phyloP scores from a whole-genome alignment of 228 moss, liverwort and hornwort species.

The Sphagnum fallax region DNA sequence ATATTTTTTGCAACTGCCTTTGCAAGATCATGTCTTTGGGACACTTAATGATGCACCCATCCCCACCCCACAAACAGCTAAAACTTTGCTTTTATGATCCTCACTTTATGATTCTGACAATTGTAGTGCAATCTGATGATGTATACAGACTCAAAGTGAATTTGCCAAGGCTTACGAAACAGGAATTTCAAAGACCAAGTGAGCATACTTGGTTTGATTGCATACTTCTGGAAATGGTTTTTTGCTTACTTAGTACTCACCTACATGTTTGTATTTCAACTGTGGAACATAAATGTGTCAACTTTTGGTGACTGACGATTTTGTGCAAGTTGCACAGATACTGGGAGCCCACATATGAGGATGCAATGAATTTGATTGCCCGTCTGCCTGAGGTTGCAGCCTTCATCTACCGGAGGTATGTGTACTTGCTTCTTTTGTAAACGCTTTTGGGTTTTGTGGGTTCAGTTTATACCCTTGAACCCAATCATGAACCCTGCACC shows the following conservation, averaged over 20 bases:
- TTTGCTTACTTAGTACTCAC: not conserved
- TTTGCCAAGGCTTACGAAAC: slow-evolving; percentile 62
- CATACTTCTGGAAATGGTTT: not conserved
- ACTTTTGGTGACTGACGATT: too few relatives aligned
- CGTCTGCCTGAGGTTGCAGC: slow-evolving; percentile 79
- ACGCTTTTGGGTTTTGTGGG: too few relatives aligned
- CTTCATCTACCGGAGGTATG: slow-evolving; percentile 61
- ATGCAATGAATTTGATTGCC: slow-evolving; percentile 88
- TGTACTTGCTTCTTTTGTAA: too few relatives aligned
- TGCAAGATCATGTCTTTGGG: too few relatives aligned
- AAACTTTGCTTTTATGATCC: too few relatives aligned
- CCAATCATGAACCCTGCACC: too few relatives aligned
- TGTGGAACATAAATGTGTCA: too few relatives aligned
- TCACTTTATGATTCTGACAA: too few relatives aligned
- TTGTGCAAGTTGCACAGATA: slow-evolving; percentile 15
- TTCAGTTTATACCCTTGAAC: too few relatives aligned
- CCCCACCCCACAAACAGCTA: too few relatives aligned
- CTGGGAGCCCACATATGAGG: slow-evolving; percentile 81
- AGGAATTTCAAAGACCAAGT: slow-evolving; percentile 71
- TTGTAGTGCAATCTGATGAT: too few relatives aligned
- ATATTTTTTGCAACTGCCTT: not conserved
- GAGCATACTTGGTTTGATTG: slow-evolving; percentile 4
- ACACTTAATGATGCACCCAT: too few relatives aligned
- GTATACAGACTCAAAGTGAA: slow-evolving; percentile 56
- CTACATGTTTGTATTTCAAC: not conserved